Evolutionary conservation across 495 filamentous ascomycete species (phyloP).

Genomic region (Haplographium delicatum): DNA sequence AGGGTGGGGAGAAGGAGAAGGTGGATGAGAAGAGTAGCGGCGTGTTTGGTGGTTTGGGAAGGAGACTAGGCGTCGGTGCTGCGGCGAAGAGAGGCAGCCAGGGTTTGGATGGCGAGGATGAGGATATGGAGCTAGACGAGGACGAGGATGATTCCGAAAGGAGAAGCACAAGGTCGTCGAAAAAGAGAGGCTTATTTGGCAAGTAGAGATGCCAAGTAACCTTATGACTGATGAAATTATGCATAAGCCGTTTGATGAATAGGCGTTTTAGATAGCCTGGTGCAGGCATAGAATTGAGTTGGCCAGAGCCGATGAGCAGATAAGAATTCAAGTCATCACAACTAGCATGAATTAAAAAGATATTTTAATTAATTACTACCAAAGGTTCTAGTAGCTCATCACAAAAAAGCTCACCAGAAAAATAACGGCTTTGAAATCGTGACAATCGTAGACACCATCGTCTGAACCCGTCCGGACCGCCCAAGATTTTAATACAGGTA

Average conservation of each 20-base stretch:
- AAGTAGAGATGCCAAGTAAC: not conserved
- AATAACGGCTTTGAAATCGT: too few species aligned
- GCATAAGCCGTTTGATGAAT: too few species aligned
- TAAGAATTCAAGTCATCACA: too few species aligned
- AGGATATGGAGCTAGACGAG: conserved; percentile 58
- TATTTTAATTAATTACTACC: not conserved
- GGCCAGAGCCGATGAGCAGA: too few species aligned
- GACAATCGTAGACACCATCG: too few species aligned
- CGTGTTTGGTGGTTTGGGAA: conserved; percentile 28
- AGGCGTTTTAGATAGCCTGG: not conserved
- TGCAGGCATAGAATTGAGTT: too few species aligned
- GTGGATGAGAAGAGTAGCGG: conserved; percentile 26
- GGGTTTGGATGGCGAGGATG: conserved; percentile 41
- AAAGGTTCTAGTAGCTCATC: not conserved
- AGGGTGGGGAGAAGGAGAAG: conserved; percentile 30
- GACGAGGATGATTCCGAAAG: conserved; percentile 30
- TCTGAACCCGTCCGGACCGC: too few species aligned
- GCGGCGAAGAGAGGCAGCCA: conserved; percentile 38
- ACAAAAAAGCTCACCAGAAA: too few species aligned
- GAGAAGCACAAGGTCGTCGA: conserved; percentile 18
- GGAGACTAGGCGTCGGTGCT: conserved; percentile 29
- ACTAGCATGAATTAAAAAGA: not conserved
- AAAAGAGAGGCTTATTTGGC: conserved; percentile 15
- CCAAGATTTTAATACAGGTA: too few species aligned
- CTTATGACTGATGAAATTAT: conserved; percentile 2